phyloP scores from a whole-genome alignment of 2,329 filamentous ascomycete genomes.

The Penicillium sp. region DNA sequence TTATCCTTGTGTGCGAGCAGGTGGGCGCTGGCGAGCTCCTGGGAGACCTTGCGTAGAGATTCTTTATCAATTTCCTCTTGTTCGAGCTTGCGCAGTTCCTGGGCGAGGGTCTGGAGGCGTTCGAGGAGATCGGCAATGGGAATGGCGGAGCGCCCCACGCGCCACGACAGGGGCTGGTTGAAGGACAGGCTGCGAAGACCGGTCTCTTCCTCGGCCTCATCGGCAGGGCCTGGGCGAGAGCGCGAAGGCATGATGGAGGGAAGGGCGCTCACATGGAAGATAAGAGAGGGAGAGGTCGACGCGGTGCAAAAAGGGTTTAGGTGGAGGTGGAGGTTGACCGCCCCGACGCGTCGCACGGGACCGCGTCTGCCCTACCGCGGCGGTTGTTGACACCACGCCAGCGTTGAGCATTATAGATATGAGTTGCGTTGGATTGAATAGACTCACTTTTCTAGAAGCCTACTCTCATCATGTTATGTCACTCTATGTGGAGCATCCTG shows the following conservation, averaged over 20 bases:
- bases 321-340: slow-evolving; percentile 21
- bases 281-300: slow-evolving; percentile 16
- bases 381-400: too few relatives aligned
- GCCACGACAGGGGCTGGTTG: slow-evolving; percentile 84
- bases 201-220: slow-evolving; percentile 38
- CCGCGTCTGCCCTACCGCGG: slow-evolving; percentile 17
- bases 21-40: slow-evolving; percentile 77
- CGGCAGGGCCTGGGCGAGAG: slow-evolving; percentile 39
- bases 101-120: slow-evolving; percentile 74
- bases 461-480: too few relatives aligned
- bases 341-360: slow-evolving; percentile 25
- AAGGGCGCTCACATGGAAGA: slow-evolving; percentile 22
- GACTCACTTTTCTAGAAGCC: too few relatives aligned
- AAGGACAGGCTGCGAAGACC: slow-evolving; percentile 61
- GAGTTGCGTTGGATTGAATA: too few relatives aligned
- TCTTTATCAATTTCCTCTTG: slow-evolving; percentile 80
- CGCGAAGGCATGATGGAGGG: slow-evolving; percentile 44
- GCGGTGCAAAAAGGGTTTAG: slow-evolving; percentile 19
- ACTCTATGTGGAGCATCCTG: too few relatives aligned
- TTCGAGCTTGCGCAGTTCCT: slow-evolving; percentile 80
- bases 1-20: slow-evolving; percentile 88
- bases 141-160: slow-evolving; percentile 78
- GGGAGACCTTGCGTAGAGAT: slow-evolving; percentile 79
- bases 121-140: slow-evolving; percentile 75
- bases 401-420: too few relatives aligned